Evolutionary conservation across 352 stramenopile species (phyloP), one percentile per base, ranked within the genome.

Genomic region (Globisporangium recalcitrans): DNA sequence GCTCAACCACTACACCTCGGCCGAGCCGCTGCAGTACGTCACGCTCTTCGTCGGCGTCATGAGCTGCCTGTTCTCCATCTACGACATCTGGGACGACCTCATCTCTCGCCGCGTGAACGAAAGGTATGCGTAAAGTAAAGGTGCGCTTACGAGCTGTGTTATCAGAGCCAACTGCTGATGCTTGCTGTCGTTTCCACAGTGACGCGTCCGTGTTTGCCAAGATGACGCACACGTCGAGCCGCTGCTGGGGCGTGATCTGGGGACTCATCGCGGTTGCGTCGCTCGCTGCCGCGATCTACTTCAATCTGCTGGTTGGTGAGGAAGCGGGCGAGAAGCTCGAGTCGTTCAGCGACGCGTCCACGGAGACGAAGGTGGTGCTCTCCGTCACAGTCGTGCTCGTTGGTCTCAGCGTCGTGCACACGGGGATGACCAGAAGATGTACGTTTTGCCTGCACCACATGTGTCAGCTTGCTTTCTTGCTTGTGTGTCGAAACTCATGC

Each of bases 51-150:
- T 96, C 19, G 88, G 88, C 42, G 86, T 94, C 75, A 96, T 96
- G 88, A 95, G 85, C 77, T 93, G 88, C 58, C 80, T 94, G 59
- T 96, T 95, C 68, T 93, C 86, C 26, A 86, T 96, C 62, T 96
- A 96, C 67, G 88, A 96, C 68, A 95, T 95, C 53, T 95, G 83
- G 77, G 88, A 96, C 70, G 88, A 96, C 63, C 82, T 96, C 67
- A 95, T 96, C 73, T 91, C 83, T 40, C 85, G 88, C 22, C 82
- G 88, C 38, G 77, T 95, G 19, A 93, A 95, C 64, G 85, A 93
- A 52, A 95, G 73, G 72, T 80, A 24, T 22, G 29, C 11, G 4
- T 49, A 4, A 27, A 31, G 46, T 38, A 40, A 51, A 49, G 10
- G n/a, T 57, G 24, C 1, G n/a, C 16, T 21, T 16, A 21, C 14